Percentiles rank a stretch among this genome's conserved stretches.
phyloP scores from a whole-genome alignment of 2,329 filamentous ascomycete species.

The Penicillium polonicum region DNA sequence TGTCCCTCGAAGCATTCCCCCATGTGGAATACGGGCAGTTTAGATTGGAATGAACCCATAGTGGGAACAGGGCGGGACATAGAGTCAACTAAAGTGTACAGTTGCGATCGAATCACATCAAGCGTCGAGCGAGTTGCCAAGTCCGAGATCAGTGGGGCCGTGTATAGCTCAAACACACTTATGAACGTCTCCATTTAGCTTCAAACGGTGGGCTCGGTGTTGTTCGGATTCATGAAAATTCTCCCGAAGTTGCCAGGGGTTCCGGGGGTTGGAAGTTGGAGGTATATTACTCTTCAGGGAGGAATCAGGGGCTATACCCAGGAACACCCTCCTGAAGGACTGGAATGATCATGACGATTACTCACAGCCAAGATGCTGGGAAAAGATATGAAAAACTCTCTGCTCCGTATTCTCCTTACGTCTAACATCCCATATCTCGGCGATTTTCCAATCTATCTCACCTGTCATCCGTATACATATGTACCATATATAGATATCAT shows the following conservation, averaged over 20 bases:
- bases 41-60: background rate
- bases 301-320: background rate
- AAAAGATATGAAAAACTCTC: background rate
- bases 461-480: background rate
- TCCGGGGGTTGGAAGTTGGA: background rate
- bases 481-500: too few species aligned
- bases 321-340: background rate
- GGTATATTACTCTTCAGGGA: background rate
- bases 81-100: background rate
- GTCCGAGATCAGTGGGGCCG: constrained; percentile 26
- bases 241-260: constrained; percentile 1
- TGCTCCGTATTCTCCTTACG: background rate
- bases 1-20: background rate
- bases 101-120: background rate
- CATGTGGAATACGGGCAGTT: background rate
- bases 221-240: background rate
- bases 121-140: constrained; percentile 16
- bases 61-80: background rate
- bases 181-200: constrained; percentile 21
- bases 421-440: background rate
- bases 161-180: constrained; percentile 38
- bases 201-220: background rate
- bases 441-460: background rate
- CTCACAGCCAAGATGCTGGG: background rate
- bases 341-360: background rate